These are phyloP conservation scores for Rutstroemia sp. DNA, from an alignment of 2,329 filamentous ascomycete genomes.

Conservation along the genomic window DNA sequence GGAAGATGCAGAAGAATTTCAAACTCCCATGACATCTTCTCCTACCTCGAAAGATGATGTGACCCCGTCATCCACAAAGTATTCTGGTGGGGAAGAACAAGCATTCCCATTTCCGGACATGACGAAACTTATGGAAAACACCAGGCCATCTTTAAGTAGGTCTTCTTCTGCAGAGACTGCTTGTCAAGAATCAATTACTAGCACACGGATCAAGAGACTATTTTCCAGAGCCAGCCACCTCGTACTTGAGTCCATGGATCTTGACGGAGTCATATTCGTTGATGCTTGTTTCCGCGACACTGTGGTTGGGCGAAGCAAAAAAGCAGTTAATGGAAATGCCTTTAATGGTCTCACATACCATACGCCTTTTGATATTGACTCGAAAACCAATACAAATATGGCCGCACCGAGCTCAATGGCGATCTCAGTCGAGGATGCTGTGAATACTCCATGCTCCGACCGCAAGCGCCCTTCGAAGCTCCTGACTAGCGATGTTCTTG, in stretches of 20 bases:
- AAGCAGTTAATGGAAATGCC: neutral
- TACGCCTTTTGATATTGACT: neutral
- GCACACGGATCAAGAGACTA: constrained; percentile 5
- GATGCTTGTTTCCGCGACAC: constrained; percentile 15
- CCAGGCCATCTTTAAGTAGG: neutral
- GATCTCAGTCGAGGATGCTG: neutral
- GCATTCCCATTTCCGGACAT: neutral
- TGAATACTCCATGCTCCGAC: neutral
- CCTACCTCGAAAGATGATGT: neutral
- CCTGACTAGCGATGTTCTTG: constrained; percentile 6
- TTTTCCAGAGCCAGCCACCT: constrained; percentile 18
- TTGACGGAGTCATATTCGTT: constrained; percentile 19
- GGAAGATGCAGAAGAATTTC: neutral
- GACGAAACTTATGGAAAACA: neutral
- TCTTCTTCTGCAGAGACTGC: neutral
- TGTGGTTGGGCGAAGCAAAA: neutral
- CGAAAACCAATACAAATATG: neutral
- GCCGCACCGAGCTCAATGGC: neutral
- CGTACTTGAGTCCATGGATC: constrained; percentile 15
- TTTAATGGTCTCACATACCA: neutral
- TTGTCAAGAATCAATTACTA: constrained; percentile 1
- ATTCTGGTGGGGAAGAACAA: neutral
- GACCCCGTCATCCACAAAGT: neutral
- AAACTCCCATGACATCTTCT: neutral
- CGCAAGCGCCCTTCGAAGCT: neutral